Evolutionary conservation across 192 early-diverging fungal species (phyloP).

Genomic region (Blastocladiella britannica): DNA sequence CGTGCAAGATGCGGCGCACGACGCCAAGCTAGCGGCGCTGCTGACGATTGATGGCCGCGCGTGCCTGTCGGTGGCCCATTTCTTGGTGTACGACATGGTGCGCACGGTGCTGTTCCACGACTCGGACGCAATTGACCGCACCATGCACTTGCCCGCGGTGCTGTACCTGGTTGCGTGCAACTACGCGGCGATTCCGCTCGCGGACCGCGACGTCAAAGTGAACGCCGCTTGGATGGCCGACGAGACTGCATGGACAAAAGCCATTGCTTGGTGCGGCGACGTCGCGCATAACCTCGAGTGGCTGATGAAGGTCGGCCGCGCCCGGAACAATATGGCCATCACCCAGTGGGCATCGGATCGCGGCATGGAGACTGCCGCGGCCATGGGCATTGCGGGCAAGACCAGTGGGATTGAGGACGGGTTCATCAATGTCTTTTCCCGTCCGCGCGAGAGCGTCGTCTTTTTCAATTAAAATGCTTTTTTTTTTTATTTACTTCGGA

Average conservation of each 20-base stretch:
- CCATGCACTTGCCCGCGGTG: not conserved
- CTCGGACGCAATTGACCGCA: not conserved
- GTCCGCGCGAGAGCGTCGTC: too few relatives aligned
- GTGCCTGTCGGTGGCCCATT: not conserved
- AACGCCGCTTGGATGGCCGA: not conserved
- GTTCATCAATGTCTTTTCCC: not conserved
- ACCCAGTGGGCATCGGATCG: not conserved
- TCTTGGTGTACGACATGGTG: not conserved
- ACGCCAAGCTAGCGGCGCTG: not conserved
- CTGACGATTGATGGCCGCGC: not conserved
- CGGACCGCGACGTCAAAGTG: not conserved
- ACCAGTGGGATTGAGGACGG: not conserved
- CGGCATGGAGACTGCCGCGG: not conserved
- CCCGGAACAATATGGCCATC: not conserved
- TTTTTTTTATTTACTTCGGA: too few relatives aligned
- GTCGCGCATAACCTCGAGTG: not conserved
- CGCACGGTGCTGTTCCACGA: not conserved
- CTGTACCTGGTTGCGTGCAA: not conserved
- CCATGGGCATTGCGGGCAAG: not conserved
- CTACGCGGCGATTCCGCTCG: not conserved
- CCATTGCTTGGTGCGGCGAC: not conserved
- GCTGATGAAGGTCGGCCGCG: not conserved
- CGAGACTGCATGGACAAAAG: not conserved
- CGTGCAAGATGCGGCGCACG: not conserved
- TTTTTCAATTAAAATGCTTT: too few relatives aligned